Base-by-base conservation (phyloP, 2,329 filamentous ascomycete genomes). In the Colletotrichum tanaceti region DNA sequence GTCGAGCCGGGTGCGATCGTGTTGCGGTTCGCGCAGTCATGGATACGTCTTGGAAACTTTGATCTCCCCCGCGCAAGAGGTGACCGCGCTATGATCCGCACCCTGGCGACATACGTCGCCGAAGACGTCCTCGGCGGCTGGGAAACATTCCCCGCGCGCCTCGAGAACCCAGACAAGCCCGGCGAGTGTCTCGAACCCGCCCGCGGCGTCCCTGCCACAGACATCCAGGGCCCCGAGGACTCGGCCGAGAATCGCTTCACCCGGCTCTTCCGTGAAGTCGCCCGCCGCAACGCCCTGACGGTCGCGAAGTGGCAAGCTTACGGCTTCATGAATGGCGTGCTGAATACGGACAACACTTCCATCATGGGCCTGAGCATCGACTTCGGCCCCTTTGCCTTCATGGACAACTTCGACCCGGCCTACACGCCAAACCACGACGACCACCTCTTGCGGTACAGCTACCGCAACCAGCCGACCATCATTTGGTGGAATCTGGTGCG, bases 371-470 rank as follows among this genome's bases (percentile, higher is more conserved):
- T 99, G 0, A 95, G 91, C 6, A 91, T 99, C 71, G 96, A 99
- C 79, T 99, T 94, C 76, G 96, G 96, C 0, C 96, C 96, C 0
- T 99, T 99, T 75, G 96, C 96, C 5, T 99, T 99, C 79, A 91
- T 99, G 83, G 96, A 99, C 78, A 94, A 94, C 75, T 99, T 98
- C 75, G 95, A 99, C 75, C 95, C 95, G 0, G 84, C 86, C 18
- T 99, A 98, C 78, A 99, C 96, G 0, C 96, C 96, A 1, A 99
- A 99, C 76, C 96, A 99, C 77, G 96, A 99, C 78, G 96, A 99
- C 76, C 86, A 91, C 76, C 87, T 91, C 81, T 83, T 97, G 38
- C 89, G 96, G 54, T 99, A 99, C 78, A 90, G 90, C 72, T 99
- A 98, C 83, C 90, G 91, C 73, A 97, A 97, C 77, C 96, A 99